A percentile compares a stretch with the other conserved stretches of the same genome.
phyloP scores from a whole-genome alignment of 2,329 filamentous ascomycete genomes.

The Lachnellula occidentalis region DNA sequence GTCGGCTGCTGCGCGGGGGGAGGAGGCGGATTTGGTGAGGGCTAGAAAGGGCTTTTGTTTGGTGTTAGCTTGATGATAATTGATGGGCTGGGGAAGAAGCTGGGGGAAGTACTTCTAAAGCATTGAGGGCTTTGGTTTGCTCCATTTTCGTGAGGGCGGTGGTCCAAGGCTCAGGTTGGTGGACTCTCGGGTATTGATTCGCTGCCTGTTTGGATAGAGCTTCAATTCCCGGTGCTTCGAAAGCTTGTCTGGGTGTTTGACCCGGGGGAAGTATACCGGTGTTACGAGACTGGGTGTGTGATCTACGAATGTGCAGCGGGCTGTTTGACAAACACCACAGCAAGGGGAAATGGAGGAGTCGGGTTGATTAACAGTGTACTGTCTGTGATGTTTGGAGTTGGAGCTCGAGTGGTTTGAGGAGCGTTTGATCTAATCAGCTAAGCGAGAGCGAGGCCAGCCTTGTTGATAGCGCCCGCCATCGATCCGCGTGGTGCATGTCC shows the following conservation, averaged over 20 bases:
- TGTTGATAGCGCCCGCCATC: not conserved
- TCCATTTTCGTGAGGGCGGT: constrained; percentile 50
- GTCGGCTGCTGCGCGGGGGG: constrained; percentile 78
- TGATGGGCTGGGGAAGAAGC: not conserved
- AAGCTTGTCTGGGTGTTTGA: not conserved
- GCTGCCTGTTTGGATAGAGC: not conserved
- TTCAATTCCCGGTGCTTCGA: not conserved
- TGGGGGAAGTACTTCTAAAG: constrained; percentile 47
- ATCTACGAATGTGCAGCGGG: not conserved
- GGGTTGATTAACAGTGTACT: not conserved
- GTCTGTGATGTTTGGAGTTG: not conserved
- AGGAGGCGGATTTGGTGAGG: constrained; percentile 78
- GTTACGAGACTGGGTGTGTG: not conserved
- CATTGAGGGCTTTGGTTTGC: constrained; percentile 62
- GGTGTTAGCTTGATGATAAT: not conserved
- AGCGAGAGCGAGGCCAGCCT: not conserved
- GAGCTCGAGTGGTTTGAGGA: not conserved
- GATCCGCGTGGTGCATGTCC: not conserved
- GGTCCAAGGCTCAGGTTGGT: not conserved
- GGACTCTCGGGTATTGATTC: not conserved
- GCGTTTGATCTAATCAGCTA: not conserved
- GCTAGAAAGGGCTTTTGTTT: constrained; percentile 73
- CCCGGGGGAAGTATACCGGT: not conserved
- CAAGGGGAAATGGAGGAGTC: too few species aligned
- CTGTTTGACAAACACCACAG: not conserved